A percentile compares a stretch with the other conserved stretches of the same genome.
Evolutionary conservation across 306 rosid genomes (phyloP).

Genomic region (Malus orientalis): DNA sequence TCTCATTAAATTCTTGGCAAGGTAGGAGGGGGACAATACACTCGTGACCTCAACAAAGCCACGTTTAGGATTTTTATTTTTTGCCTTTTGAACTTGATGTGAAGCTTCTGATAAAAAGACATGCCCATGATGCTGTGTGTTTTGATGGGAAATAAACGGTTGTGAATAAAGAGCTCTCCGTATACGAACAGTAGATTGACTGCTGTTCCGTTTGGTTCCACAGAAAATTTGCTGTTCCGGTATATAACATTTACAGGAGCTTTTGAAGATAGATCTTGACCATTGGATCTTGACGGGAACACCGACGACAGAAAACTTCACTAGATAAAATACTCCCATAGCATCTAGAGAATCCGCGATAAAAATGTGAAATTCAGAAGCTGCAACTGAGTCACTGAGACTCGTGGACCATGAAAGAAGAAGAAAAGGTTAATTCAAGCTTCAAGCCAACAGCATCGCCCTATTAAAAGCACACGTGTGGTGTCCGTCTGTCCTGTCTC

Average conservation of each 20-base stretch:
- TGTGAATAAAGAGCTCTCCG: not conserved
- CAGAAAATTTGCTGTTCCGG: not conserved
- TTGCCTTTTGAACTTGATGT: not conserved
- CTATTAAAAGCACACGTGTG: slow-evolving; percentile 27
- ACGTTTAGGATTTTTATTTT: slow-evolving; percentile 10
- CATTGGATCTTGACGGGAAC: no score
- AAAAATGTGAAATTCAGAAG: not conserved
- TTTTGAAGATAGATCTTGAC: not conserved
- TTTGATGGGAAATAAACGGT: not conserved
- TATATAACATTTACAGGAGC: not conserved
- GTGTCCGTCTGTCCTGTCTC: slow-evolving; percentile 3
- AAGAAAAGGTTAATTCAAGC: not conserved
- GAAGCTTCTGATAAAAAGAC: not conserved
- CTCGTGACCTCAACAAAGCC: slow-evolving; percentile 24
- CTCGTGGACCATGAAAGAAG: not conserved
- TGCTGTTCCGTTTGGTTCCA: not conserved
- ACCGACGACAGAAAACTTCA: not conserved
- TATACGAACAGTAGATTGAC: not conserved
- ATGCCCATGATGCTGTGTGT: not conserved
- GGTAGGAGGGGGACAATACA: slow-evolving; percentile 31
- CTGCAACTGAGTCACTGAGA: not conserved
- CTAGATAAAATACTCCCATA: not conserved
- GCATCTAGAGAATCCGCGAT: not conserved
- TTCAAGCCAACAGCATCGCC: not conserved
- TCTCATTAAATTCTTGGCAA: slow-evolving; percentile 14